A percentile compares a stretch with the other conserved stretches of the same genome.
phyloP scores from a whole-genome alignment of 169 alveolate species.

The Plasmodium vinckei region DNA sequence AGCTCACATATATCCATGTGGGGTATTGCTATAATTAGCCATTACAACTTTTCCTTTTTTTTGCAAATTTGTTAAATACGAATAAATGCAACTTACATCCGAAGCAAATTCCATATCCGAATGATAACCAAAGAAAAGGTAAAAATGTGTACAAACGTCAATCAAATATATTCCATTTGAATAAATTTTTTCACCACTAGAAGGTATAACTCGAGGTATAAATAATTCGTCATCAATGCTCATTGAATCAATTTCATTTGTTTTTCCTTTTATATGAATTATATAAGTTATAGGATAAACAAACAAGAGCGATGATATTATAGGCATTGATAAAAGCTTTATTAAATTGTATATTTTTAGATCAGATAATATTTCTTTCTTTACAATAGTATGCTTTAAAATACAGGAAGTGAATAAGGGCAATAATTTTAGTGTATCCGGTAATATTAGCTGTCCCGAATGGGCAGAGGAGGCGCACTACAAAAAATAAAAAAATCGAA shows the following conservation, averaged over 20 bases:
- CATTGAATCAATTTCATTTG: conserved; percentile 65
- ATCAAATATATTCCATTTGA: conserved; percentile 88
- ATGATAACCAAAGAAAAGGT: conserved; percentile 87
- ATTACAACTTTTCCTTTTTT: too few relatives aligned
- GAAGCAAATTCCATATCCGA: conserved; percentile 44
- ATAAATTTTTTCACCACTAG: conserved; percentile 81
- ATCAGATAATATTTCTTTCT: conserved; percentile 52
- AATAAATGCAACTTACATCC: conserved; percentile 24
- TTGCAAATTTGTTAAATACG: too few relatives aligned
- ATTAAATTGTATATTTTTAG: conserved; percentile 51
- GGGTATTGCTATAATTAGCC: too few relatives aligned
- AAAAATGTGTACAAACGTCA: conserved; percentile 85
- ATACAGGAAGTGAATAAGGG: conserved; percentile 84
- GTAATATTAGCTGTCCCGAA: conserved; percentile 89
- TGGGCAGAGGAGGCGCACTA: conserved; percentile 86
- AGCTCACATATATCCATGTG: neutral
- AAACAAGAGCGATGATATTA: conserved; percentile 73
- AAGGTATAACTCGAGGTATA: conserved; percentile 80
- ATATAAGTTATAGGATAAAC: conserved; percentile 77
- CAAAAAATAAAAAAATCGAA: conserved; percentile 2
- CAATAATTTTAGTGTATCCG: conserved; percentile 88
- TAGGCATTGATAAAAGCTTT: conserved; percentile 63
- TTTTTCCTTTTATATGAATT: conserved; percentile 54
- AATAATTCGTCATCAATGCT: conserved; percentile 70
- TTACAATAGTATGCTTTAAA: conserved; percentile 79